Evolutionary conservation across 2,329 filamentous ascomycete genomes (phyloP).

Genomic region (Trichoderma citrinoviride): DNA sequence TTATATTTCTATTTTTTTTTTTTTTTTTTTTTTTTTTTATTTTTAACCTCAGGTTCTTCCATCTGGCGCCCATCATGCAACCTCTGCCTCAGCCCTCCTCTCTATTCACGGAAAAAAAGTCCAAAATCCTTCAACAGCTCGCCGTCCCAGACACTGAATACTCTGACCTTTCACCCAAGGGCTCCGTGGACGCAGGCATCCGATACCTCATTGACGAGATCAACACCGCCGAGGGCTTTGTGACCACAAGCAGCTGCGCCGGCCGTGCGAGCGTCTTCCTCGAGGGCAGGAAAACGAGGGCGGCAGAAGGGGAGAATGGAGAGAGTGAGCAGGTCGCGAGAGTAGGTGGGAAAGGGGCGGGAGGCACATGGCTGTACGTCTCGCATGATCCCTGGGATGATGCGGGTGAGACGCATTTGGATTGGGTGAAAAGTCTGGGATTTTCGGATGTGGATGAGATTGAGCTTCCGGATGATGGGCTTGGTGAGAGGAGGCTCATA

Average conservation of each 20-base stretch:
- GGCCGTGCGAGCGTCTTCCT: conserved; percentile 85
- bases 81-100: background rate
- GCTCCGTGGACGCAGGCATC: conserved; percentile 77
- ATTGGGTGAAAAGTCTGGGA: conserved; percentile 34
- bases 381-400: conserved; percentile 65
- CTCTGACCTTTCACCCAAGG: conserved; percentile 83
- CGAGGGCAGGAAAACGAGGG: conserved; percentile 61
- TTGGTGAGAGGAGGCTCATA: conserved; percentile 49
- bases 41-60: background rate
- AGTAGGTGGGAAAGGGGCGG: conserved; percentile 80
- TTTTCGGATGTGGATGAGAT: conserved; percentile 24
- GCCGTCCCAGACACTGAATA: conserved; percentile 68
- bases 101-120: conserved; percentile 51
- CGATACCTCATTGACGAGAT: conserved; percentile 73
- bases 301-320: conserved; percentile 18
- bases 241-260: conserved; percentile 91
- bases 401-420: conserved; percentile 22
- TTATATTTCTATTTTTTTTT: too few species aligned
- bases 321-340: conserved; percentile 48
- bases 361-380: conserved; percentile 81
- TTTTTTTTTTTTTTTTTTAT: background rate
- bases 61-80: background rate
- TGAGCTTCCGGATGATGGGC: background rate
- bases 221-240: conserved; percentile 70
- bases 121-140: conserved; percentile 68